Evolutionary conservation across 2,329 filamentous ascomycete genomes (phyloP).

Genomic region (Tympanopsis confertula): DNA sequence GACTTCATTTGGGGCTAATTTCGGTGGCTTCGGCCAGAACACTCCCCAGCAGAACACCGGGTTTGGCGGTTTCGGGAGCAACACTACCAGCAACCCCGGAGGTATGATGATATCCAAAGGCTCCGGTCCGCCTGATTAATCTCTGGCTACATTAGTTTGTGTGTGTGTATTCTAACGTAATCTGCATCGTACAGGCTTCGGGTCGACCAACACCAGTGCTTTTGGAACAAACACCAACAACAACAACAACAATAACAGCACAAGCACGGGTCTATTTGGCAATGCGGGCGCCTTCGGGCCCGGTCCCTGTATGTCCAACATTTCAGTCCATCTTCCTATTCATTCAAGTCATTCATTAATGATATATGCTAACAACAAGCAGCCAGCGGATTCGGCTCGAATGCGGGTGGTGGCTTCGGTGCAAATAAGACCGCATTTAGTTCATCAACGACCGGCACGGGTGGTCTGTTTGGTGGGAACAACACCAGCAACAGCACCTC

Average conservation of each 20-base stretch:
- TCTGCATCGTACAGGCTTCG: conserved; percentile 24
- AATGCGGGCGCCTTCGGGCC: conserved; percentile 5
- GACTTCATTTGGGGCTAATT: conserved; percentile 32
- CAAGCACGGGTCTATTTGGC: conserved; percentile 35
- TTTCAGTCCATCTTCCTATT: too few relatives aligned
- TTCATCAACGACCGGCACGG: conserved; percentile 26
- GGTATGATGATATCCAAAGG: conserved; percentile 15
- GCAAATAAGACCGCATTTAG: conserved; percentile 40
- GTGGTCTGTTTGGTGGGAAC: conserved; percentile 28
- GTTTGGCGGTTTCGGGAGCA: conserved; percentile 42
- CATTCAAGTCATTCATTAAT: too few relatives aligned
- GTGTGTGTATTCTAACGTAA: conserved; percentile 16
- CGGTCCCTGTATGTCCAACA: conserved; percentile 7
- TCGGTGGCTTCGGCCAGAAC: conserved; percentile 48
- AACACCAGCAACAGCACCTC: conserved; percentile 9
- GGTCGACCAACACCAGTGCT: conserved; percentile 17
- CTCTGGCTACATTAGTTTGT: too few relatives aligned
- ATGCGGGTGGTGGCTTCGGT: conserved; percentile 17
- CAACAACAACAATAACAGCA: conserved; percentile 19
- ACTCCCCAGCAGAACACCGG: conserved; percentile 33
- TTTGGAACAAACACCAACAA: conserved; percentile 29
- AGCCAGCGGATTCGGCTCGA: conserved; percentile 15
- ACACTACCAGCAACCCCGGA: conserved; percentile 15
- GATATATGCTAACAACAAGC: too few relatives aligned
- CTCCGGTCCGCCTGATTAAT: too few relatives aligned